These are phyloP conservation scores for Metarhizium robertsii DNA, from an alignment of 2,329 filamentous ascomycete genomes.

Conservation along the genomic window DNA sequence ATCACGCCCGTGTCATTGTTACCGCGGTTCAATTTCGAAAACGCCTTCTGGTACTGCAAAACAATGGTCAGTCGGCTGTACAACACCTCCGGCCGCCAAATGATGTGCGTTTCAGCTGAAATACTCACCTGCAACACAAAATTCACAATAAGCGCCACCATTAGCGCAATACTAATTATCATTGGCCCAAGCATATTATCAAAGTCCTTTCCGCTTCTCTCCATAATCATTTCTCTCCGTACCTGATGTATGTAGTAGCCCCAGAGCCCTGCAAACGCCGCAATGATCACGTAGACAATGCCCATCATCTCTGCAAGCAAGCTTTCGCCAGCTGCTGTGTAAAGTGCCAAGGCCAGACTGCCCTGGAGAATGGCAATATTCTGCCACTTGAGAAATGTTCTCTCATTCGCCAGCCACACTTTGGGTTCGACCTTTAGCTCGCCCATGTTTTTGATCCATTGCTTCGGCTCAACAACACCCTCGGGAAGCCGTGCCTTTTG, in stretches of 20 bases:
- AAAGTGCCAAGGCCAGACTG: conserved; percentile 72
- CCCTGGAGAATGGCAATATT: conserved; percentile 86
- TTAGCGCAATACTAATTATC: conserved; percentile 70
- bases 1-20: conserved; percentile 4
- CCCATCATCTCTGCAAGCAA: conserved; percentile 68
- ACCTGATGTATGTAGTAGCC: conserved; percentile 76
- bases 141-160: conserved; percentile 72
- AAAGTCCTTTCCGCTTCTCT: conserved; percentile 85
- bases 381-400: conserved; percentile 98
- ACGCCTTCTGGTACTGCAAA: conserved; percentile 23
- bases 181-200: conserved; percentile 82
- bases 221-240: conserved; percentile 68
- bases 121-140: conserved; percentile 74
- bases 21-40: conserved; percentile 18
- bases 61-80: background rate
- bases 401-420: conserved; percentile 97
- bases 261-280: conserved; percentile 77
- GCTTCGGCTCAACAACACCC: conserved; percentile 74
- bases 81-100: conserved; percentile 2
- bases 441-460: conserved; percentile 91
- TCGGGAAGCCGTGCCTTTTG: conserved; percentile 57
- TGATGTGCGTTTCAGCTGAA: background rate
- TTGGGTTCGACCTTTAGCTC: conserved; percentile 92
- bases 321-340: conserved; percentile 78
- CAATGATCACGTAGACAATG: conserved; percentile 73